Evolutionary conservation across 306 rosid species (phyloP).

Genomic region (Ceratonia siliqua): DNA sequence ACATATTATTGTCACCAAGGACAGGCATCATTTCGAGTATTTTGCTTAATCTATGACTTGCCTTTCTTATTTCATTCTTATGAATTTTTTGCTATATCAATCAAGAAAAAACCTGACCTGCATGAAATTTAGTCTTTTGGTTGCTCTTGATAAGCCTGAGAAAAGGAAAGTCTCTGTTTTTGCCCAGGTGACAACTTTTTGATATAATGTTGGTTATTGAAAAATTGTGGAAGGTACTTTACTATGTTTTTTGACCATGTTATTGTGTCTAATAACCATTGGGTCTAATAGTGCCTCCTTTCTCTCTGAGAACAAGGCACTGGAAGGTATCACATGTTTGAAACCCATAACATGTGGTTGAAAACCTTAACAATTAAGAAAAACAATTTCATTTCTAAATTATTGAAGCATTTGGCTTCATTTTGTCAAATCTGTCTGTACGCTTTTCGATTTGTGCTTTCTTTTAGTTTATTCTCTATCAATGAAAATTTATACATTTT

Average conservation of each 20-base stretch:
- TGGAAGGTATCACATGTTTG: neutral
- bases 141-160: neutral
- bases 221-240: neutral
- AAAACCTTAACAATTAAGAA: neutral
- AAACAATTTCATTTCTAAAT: neutral
- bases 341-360: neutral
- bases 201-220: neutral
- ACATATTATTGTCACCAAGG: neutral
- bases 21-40: neutral
- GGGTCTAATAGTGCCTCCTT: no score
- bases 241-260: neutral
- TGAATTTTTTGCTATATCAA: no score
- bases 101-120: neutral
- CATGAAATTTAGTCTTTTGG: neutral
- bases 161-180: neutral
- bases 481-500: neutral
- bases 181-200: neutral
- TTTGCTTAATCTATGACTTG: neutral
- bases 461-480: neutral
- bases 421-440: neutral
- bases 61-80: neutral
- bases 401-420: neutral
- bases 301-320: neutral
- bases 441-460: neutral
- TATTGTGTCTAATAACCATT: neutral